Conservation (phyloP, 306 rosid genomes). For the Fragaria nilgerrensis region DNA sequence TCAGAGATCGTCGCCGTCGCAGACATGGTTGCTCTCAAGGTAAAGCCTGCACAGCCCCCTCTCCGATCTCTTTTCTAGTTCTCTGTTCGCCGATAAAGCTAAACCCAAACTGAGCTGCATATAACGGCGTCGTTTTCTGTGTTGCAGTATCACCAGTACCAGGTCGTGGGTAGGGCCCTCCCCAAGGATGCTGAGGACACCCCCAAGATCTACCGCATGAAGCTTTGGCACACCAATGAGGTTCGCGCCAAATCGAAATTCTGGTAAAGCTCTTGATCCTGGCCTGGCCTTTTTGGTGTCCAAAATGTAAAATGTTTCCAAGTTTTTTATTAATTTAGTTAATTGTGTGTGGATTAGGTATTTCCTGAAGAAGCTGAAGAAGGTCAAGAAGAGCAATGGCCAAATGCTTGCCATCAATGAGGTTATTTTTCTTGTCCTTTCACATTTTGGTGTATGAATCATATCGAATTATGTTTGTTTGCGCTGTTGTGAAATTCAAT, state of each 20-base stretch:
- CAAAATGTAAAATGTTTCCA: not conserved
- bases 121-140: constrained; percentile 8
- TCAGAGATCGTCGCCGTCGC: constrained; percentile 7
- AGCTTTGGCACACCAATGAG: constrained; percentile 93
- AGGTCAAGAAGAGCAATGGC: constrained; percentile 95
- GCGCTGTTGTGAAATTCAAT: not conserved
- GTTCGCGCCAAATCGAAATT: constrained; percentile 96
- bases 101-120: not conserved
- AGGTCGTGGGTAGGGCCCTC: constrained; percentile 88
- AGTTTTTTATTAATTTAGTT: not conserved
- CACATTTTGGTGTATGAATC: not conserved
- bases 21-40: constrained; percentile 69
- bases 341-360: constrained; percentile 47
- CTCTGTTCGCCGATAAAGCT: not conserved
- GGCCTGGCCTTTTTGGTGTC: not conserved
- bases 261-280: constrained; percentile 43
- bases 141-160: constrained; percentile 83
- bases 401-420: constrained; percentile 71
- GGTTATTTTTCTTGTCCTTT: constrained; percentile 15
- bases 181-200: constrained; percentile 71
- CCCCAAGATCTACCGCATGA: constrained; percentile 71
- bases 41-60: constrained; percentile 4
- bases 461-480: not conserved
- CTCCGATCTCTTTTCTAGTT: not conserved
- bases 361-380: constrained; percentile 78